phyloP scores from a whole-genome alignment of 805 yeast species.

The Blastobotrys attinorum region DNA sequence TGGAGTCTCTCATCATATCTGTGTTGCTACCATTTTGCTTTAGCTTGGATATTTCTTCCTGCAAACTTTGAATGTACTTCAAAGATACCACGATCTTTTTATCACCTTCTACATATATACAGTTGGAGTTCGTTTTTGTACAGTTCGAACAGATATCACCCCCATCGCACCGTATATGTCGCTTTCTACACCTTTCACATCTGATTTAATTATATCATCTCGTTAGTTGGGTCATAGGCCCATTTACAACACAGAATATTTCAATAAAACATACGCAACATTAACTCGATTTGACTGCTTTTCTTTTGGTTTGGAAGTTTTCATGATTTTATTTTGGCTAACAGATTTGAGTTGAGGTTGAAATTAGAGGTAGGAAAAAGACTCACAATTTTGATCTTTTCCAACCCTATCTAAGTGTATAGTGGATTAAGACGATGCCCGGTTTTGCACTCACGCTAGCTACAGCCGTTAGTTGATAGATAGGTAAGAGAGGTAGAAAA shows the following conservation, averaged over 20 bases:
- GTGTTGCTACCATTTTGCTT: neutral
- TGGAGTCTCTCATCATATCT: neutral
- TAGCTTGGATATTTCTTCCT: constrained; percentile 15
- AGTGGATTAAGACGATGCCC: too few relatives aligned
- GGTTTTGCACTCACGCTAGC: too few relatives aligned
- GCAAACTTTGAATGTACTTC: constrained; percentile 16
- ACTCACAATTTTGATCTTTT: too few relatives aligned
- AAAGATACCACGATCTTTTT: constrained; percentile 20
- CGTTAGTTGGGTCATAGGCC: too few relatives aligned
- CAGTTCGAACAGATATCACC: constrained; percentile 17
- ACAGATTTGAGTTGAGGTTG: too few relatives aligned
- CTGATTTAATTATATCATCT: neutral
- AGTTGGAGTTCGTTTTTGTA: constrained; percentile 10
- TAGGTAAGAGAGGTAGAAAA: too few relatives aligned
- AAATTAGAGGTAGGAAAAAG: too few relatives aligned
- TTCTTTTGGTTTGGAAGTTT: too few relatives aligned
- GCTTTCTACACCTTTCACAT: constrained; percentile 21
- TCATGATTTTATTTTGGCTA: too few relatives aligned
- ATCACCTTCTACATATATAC: constrained; percentile 21
- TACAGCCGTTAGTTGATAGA: too few relatives aligned
- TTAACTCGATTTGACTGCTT: neutral
- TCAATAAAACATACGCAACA: constrained; percentile 2
- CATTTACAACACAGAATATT: too few relatives aligned
- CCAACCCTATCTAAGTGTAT: too few relatives aligned
- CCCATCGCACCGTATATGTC: constrained; percentile 21